Conservation (phyloP, 345 rosid genomes). For the Toxicodendron radicans region DNA sequence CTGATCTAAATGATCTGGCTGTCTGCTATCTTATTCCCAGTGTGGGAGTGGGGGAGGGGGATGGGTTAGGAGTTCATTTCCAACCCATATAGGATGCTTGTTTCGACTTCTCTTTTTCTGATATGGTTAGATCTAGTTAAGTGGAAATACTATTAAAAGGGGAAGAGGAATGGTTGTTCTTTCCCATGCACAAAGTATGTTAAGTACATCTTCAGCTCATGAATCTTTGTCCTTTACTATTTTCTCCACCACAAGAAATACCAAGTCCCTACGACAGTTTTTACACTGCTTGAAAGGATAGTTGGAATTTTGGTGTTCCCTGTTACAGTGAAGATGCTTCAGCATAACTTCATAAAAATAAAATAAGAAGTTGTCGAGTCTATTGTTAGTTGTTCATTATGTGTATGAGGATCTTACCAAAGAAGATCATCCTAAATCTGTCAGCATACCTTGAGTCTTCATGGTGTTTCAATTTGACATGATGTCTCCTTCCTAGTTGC, state of each 20-base stretch:
- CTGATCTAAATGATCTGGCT: not conserved
- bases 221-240: not conserved
- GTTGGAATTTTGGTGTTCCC: not conserved
- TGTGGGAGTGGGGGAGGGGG: not conserved
- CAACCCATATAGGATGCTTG: no score
- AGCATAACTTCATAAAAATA: not conserved
- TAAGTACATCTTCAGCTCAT: not conserved
- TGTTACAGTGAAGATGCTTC: not conserved
- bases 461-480: not conserved
- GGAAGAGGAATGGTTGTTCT: not conserved
- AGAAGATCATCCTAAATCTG: not conserved
- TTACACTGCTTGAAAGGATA: not conserved
- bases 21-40: not conserved
- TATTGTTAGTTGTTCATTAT: no score
- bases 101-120: not conserved
- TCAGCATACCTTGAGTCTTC: not conserved
- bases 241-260: not conserved
- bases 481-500: not conserved
- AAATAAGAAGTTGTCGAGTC: not conserved
- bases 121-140: not conserved
- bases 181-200: not conserved
- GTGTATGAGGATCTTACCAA: not conserved
- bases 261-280: not conserved
- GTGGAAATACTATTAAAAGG: not conserved
- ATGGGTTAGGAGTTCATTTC: no score